Percentiles rank a stretch among this genome's conserved stretches.
Evolutionary conservation across 1,284 basidiomycete genomes (phyloP).

Genomic region (Coriolopsis trogii): DNA sequence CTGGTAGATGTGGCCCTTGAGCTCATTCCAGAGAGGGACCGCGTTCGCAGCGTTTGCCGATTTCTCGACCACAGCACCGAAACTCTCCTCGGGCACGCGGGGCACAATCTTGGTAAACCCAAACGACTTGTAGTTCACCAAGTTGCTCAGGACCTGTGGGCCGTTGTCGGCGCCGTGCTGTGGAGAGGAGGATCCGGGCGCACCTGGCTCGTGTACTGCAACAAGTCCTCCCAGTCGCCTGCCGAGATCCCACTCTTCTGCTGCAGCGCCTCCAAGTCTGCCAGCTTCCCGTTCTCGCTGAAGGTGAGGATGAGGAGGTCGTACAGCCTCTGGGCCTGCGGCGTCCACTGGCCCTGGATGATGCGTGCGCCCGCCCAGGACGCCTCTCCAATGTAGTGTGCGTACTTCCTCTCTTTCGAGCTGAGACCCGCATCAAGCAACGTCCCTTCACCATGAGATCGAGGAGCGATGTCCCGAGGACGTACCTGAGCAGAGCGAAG

Average conservation of each 20-base stretch:
- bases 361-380: conserved; percentile 83
- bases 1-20: conserved; percentile 75
- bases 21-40: conserved; percentile 63
- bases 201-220: conserved; percentile 78
- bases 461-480: background rate
- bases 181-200: conserved; percentile 8
- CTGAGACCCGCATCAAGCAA: conserved; percentile 39
- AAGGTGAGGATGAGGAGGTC: conserved; percentile 73
- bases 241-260: conserved; percentile 52
- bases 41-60: conserved; percentile 62
- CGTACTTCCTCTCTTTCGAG: conserved; percentile 74
- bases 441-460: background rate
- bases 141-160: conserved; percentile 79
- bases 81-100: conserved; percentile 60
- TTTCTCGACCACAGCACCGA: conserved; percentile 61
- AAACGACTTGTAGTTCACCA: conserved; percentile 80
- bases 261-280: conserved; percentile 58
- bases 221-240: conserved; percentile 66
- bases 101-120: conserved; percentile 86
- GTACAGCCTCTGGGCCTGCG: conserved; percentile 61
- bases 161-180: too few relatives aligned
- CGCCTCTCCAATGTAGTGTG: conserved; percentile 68
- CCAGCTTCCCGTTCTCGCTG: conserved; percentile 59
- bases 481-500: conserved; percentile 68
- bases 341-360: conserved; percentile 82